phyloP scores from a whole-genome alignment of 495 filamentous ascomycete genomes.

The Aspergillus sparsus region DNA sequence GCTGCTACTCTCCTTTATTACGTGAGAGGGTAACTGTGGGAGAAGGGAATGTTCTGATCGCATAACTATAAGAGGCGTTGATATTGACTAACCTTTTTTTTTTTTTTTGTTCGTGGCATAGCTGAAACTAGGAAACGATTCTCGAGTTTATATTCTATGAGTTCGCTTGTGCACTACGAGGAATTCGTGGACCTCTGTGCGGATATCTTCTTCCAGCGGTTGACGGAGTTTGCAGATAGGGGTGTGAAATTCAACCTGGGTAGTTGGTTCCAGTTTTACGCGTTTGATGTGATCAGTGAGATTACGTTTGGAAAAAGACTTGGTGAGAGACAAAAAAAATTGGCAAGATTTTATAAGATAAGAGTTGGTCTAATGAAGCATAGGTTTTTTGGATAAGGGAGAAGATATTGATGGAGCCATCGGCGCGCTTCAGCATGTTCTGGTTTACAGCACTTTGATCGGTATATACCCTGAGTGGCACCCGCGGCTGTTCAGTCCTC shows the following conservation, averaged over 20 bases:
- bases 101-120: not conserved
- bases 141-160: conserved; percentile 54
- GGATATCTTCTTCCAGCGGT: conserved; percentile 46
- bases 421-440: conserved; percentile 51
- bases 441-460: conserved; percentile 58
- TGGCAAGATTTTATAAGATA: not conserved
- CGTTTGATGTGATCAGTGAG: conserved; percentile 65
- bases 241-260: conserved; percentile 45
- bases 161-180: conserved; percentile 55
- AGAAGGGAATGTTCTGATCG: not conserved
- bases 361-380: not conserved
- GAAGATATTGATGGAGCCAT: conserved; percentile 66
- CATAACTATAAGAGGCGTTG: conserved; percentile 22
- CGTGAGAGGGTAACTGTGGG: not conserved
- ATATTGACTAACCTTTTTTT: too few species aligned
- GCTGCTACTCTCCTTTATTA: not conserved
- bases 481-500: conserved; percentile 38
- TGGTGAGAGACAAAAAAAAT: conserved; percentile 25
- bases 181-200: conserved; percentile 54
- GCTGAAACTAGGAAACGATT: conserved; percentile 41
- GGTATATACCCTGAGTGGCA: conserved; percentile 52
- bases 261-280: conserved; percentile 59
- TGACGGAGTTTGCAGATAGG: conserved; percentile 42
- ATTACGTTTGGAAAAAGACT: conserved; percentile 67
- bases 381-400: conserved; percentile 62